Evolutionary conservation across 257 asterid species (phyloP).

Genomic region (Nicotiana paniculata): DNA sequence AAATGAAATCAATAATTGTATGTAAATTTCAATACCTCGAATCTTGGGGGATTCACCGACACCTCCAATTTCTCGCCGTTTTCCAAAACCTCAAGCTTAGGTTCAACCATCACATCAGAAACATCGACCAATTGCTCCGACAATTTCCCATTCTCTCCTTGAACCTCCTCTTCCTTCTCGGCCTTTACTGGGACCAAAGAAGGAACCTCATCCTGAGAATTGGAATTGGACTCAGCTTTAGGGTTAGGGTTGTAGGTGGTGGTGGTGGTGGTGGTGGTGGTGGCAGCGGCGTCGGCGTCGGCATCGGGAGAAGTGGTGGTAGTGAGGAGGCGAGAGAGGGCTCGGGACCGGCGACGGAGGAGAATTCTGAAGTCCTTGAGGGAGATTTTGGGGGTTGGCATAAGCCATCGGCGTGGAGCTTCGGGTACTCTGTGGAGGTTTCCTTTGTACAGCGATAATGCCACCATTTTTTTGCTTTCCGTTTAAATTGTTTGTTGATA

Average conservation of each 20-base stretch:
- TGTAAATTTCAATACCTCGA: not conserved
- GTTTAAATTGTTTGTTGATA: not conserved
- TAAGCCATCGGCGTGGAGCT: conserved; percentile 62
- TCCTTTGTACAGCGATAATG: conserved; percentile 82
- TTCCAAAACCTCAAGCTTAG: conserved; percentile 1
- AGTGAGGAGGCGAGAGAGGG: conserved; percentile 51
- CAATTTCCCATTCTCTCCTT: not conserved
- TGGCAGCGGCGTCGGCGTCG: not conserved
- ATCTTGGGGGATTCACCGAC: conserved; percentile 10
- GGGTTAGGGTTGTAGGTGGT: conserved; percentile 37
- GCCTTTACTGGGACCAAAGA: not conserved
- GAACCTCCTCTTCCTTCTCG: conserved; percentile 8
- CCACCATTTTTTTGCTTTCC: conserved; percentile 41
- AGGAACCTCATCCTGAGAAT: conserved; percentile 19
- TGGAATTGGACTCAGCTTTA: conserved; percentile 1
- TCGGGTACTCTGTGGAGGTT: conserved; percentile 72
- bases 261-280: conserved; percentile 1
- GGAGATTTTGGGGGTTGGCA: conserved; percentile 57
- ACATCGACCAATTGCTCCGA: not conserved
- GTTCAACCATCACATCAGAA: not conserved
- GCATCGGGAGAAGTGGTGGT: not conserved
- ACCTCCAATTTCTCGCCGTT: conserved; percentile 10
- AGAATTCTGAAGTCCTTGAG: conserved; percentile 54
- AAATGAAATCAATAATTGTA: not conserved
- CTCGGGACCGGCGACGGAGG: conserved; percentile 60